A percentile compares a stretch with the other conserved stretches of the same genome.
Evolutionary conservation across 2,329 filamentous ascomycete genomes (phyloP).

Genomic region (Botryotinia narcissicola): DNA sequence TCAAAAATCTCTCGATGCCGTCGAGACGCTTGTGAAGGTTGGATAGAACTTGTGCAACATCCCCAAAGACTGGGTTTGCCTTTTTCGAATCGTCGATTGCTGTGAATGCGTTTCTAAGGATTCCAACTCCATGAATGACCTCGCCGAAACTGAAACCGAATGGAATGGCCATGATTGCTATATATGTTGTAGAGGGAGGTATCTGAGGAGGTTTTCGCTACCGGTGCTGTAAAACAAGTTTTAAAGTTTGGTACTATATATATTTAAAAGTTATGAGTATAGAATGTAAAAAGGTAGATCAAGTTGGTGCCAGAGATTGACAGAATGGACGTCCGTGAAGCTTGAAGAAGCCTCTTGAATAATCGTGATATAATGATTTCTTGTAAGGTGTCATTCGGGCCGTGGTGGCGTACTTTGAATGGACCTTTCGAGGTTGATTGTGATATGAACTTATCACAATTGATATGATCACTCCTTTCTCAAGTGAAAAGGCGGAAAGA

Average conservation of each 20-base stretch:
- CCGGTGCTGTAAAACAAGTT: background rate
- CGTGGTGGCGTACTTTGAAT: slow-evolving; percentile 3
- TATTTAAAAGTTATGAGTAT: background rate
- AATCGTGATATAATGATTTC: slow-evolving; percentile 18
- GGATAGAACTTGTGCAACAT: slow-evolving; percentile 16
- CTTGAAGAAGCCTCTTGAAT: slow-evolving; percentile 19
- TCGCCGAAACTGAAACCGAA: slow-evolving; percentile 20
- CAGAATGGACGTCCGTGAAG: slow-evolving; percentile 16
- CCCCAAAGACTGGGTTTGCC: slow-evolving; percentile 11
- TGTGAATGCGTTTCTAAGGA: slow-evolving; percentile 16
- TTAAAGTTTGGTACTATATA: background rate
- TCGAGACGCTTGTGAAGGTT: slow-evolving; percentile 15
- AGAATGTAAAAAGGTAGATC: background rate
- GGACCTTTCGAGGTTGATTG: slow-evolving; percentile 2
- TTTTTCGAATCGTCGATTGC: slow-evolving; percentile 14
- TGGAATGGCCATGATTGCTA: slow-evolving; percentile 17
- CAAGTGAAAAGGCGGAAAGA: background rate
- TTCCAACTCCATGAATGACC: slow-evolving; percentile 18
- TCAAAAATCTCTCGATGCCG: slow-evolving; percentile 17
- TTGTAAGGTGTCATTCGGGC: slow-evolving; percentile 20
- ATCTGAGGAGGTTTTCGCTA: background rate
- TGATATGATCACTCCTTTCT: background rate
- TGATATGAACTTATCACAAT: slow-evolving; percentile 14
- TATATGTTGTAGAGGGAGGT: background rate
- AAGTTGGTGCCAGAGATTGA: slow-evolving; percentile 15